These are phyloP conservation scores for Choanephora cucurbitarum DNA, from an alignment of 371 early-diverging fungal species.

Conservation along the genomic window DNA sequence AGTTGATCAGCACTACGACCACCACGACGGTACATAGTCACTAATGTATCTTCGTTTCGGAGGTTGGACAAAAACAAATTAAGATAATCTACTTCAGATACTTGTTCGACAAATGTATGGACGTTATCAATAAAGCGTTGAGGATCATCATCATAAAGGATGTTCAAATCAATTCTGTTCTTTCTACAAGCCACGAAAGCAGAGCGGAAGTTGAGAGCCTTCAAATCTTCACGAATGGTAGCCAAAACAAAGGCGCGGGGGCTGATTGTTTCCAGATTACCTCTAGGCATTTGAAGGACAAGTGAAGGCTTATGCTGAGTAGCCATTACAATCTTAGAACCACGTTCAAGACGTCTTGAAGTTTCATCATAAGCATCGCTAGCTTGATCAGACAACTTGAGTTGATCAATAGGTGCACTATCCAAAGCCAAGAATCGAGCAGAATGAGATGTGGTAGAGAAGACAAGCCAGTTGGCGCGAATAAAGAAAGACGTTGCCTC, in stretches of 20 bases:
- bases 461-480: slow-evolving; percentile 80
- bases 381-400: slow-evolving; percentile 54
- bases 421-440: slow-evolving; percentile 72
- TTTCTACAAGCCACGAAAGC: slow-evolving; percentile 88
- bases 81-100: slow-evolving; percentile 83
- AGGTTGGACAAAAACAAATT: slow-evolving; percentile 89
- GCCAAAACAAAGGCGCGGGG: slow-evolving; percentile 92
- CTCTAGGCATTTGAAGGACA: slow-evolving; percentile 95
- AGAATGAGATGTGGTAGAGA: slow-evolving; percentile 85
- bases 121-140: slow-evolving; percentile 69
- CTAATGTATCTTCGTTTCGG: slow-evolving; percentile 68
- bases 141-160: slow-evolving; percentile 81
- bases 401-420: slow-evolving; percentile 32
- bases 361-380: slow-evolving; percentile 72
- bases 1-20: slow-evolving; percentile 17
- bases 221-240: slow-evolving; percentile 71
- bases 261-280: slow-evolving; percentile 94
- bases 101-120: slow-evolving; percentile 70
- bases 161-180: slow-evolving; percentile 92
- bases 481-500: slow-evolving; percentile 88
- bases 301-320: slow-evolving; percentile 71
- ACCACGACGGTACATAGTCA: slow-evolving; percentile 62
- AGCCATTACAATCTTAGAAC: slow-evolving; percentile 81
- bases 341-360: slow-evolving; percentile 87
- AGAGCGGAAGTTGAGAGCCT: slow-evolving; percentile 68